phyloP scores from a whole-genome alignment of 805 yeast genomes.

The Suhomyces sp. region DNA sequence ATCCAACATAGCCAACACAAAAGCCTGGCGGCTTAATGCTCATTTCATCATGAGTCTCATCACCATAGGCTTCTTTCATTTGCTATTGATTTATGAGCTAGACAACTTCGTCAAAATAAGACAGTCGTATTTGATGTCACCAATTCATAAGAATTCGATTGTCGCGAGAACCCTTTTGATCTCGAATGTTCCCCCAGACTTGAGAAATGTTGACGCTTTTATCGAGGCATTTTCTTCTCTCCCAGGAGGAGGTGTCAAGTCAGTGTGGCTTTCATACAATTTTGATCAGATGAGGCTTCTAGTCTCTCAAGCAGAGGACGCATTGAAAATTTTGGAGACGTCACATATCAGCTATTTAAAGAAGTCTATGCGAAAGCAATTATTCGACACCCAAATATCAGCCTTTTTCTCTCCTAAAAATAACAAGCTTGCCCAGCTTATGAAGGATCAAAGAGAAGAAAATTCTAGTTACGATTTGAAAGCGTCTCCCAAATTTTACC shows the following conservation, averaged over 20 bases:
- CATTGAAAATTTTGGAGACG: slow-evolving; percentile 27
- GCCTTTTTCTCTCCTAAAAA: not conserved
- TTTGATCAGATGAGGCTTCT: slow-evolving; percentile 17
- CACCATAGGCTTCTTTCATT: slow-evolving; percentile 55
- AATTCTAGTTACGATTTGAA: not conserved
- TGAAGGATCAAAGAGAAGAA: not conserved
- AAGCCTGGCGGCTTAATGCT: slow-evolving; percentile 49
- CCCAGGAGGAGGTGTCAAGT: slow-evolving; percentile 52
- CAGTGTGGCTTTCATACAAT: slow-evolving; percentile 55
- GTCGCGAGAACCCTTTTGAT: slow-evolving; percentile 37
- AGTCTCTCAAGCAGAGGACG: slow-evolving; percentile 21
- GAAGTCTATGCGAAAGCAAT: slow-evolving; percentile 32
- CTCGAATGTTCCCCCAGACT: slow-evolving; percentile 43
- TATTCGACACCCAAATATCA: not conserved
- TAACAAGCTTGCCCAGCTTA: not conserved
- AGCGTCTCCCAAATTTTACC: slow-evolving; percentile 22
- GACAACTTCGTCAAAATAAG: slow-evolving; percentile 47
- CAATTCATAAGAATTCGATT: slow-evolving; percentile 19
- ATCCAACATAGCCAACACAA: slow-evolving; percentile 59
- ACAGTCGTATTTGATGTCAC: slow-evolving; percentile 37
- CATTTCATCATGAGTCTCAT: slow-evolving; percentile 62
- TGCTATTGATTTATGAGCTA: slow-evolving; percentile 55
- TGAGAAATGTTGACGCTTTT: slow-evolving; percentile 25
- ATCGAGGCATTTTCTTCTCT: slow-evolving; percentile 33
- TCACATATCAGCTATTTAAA: slow-evolving; percentile 20